Conservation (phyloP, 768 basidiomycete species). For the Sporobolomyces roseus region DNA sequence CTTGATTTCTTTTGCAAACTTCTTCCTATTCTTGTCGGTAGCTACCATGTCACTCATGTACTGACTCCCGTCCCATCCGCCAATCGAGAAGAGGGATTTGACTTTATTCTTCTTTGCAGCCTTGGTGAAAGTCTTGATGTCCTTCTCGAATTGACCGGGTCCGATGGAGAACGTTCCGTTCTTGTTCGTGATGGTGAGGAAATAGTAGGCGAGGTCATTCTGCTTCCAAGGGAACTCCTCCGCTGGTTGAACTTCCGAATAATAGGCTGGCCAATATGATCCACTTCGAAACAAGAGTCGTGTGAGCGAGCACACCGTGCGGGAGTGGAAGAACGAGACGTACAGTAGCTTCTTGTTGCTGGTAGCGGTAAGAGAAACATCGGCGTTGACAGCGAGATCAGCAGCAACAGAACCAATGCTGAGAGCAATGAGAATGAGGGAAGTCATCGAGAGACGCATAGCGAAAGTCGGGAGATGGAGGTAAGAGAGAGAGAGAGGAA, state of each 20-base stretch:
- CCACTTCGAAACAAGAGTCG: background rate
- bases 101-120: background rate
- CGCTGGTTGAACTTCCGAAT: background rate
- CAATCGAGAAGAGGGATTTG: conserved; percentile 74
- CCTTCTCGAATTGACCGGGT: background rate
- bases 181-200: conserved; percentile 12
- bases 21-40: conserved; percentile 54
- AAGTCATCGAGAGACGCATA: background rate
- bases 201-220: conserved; percentile 23
- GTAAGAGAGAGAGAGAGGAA: background rate
- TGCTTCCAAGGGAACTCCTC: background rate
- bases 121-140: background rate
- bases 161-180: background rate
- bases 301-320: background rate
- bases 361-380: background rate
- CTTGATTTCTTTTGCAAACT: conserved; percentile 63
- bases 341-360: background rate
- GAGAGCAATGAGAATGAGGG: background rate
- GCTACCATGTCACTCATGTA: conserved; percentile 73
- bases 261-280: conserved; percentile 33
- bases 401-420: background rate
- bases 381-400: background rate
- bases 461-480: background rate
- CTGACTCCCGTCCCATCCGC: conserved; percentile 88
- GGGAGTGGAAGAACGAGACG: background rate